phyloP scores from a whole-genome alignment of 202 grass and related monocot genomes.

The Tripidium arundinaceum region DNA sequence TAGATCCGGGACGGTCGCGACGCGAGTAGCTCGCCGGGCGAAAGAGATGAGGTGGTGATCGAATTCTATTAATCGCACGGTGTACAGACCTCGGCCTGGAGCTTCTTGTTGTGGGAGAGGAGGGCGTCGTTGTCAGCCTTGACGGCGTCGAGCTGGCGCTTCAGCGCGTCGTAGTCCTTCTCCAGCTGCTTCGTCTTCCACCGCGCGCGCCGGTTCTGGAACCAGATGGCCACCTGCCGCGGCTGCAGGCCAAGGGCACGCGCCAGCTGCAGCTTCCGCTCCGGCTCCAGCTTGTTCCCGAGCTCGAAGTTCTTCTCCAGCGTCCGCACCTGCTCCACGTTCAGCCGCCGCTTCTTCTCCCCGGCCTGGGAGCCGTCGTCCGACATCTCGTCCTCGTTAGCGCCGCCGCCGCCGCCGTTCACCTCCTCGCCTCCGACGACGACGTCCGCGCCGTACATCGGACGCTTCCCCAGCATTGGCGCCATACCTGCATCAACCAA shows the following conservation, averaged over 20 bases:
- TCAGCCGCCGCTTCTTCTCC: slow-evolving; percentile 95
- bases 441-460: slow-evolving; percentile 46
- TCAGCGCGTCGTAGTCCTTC: slow-evolving; percentile 93
- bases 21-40: not conserved
- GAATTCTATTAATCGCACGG: too few species aligned
- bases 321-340: slow-evolving; percentile 94
- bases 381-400: slow-evolving; percentile 78
- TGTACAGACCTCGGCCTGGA: slow-evolving; percentile 73
- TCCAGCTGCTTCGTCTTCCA: slow-evolving; percentile 99
- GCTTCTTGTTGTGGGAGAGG: slow-evolving; percentile 92
- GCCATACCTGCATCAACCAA: slow-evolving; percentile 47
- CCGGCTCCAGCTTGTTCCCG: slow-evolving; percentile 94
- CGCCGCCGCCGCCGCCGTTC: slow-evolving; percentile 30
- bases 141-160: slow-evolving; percentile 76
- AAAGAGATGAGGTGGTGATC: not conserved
- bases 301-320: slow-evolving; percentile 99
- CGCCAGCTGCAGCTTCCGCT: slow-evolving; percentile 91
- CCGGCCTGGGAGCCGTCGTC: slow-evolving; percentile 79
- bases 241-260: slow-evolving; percentile 78
- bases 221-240: slow-evolving; percentile 98
- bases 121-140: slow-evolving; percentile 82
- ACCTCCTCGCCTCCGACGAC: slow-evolving; percentile 24
- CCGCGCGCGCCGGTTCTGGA: slow-evolving; percentile 90
- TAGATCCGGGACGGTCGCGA: not conserved
- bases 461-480: slow-evolving; percentile 77